Evolutionary conservation across 345 rosid genomes (phyloP).

Genomic region (Tarenaya hassleriana): DNA sequence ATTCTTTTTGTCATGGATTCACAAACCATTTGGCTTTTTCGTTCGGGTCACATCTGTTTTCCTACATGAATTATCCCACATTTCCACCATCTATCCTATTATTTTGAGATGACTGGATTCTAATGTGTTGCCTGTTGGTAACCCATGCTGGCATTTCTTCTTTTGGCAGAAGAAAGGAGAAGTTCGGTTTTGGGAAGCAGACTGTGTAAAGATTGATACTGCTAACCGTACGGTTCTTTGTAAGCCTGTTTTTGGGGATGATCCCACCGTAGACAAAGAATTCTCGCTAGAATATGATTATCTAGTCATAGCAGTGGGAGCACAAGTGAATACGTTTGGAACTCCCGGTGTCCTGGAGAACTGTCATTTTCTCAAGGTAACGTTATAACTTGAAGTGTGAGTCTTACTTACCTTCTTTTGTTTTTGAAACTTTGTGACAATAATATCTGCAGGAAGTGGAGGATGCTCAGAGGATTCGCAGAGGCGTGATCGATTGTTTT

Average conservation of each 20-base stretch:
- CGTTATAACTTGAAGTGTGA: not conserved
- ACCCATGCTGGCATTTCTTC: not conserved
- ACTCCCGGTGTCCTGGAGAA: slow-evolving; percentile 93
- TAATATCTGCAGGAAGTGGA: slow-evolving; percentile 67
- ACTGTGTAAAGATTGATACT: slow-evolving; percentile 74
- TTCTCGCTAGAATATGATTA: slow-evolving; percentile 79
- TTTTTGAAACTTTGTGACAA: not conserved
- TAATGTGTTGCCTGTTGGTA: no score
- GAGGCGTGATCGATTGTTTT: slow-evolving; percentile 78
- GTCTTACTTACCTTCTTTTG: not conserved
- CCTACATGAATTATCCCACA: no score
- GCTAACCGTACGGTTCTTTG: slow-evolving; percentile 55
- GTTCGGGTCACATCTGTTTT: no score
- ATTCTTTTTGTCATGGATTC: no score
- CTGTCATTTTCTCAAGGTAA: slow-evolving; percentile 91
- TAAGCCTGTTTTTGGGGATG: slow-evolving; percentile 45
- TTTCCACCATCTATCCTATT: no score
- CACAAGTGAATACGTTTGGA: slow-evolving; percentile 87
- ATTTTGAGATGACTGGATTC: no score
- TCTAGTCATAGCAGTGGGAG: slow-evolving; percentile 82
- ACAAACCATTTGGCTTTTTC: no score
- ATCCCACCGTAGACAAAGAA: slow-evolving; percentile 45
- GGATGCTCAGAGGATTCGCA: slow-evolving; percentile 88
- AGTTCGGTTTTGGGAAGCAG: slow-evolving; percentile 82
- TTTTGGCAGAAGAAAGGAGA: slow-evolving; percentile 61